Evolutionary conservation across 2,329 filamentous ascomycete genomes (phyloP), one percentile per base, ranked within the genome.

Genomic region (Aspergillus chevalieri): DNA sequence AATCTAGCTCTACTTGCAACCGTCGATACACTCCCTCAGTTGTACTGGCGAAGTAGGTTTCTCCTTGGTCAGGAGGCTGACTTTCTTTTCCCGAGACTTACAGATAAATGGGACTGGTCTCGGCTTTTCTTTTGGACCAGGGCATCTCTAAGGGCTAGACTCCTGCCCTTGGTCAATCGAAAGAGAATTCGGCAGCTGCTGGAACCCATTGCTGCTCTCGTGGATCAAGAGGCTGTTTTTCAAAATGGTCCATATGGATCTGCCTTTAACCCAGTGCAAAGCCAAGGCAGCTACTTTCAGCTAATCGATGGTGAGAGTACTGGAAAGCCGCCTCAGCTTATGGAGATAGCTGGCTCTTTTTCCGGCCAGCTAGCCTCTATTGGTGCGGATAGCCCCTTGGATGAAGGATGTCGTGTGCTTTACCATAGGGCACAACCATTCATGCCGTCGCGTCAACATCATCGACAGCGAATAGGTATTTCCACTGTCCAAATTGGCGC

Each of bases 31-130:
- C 51, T 55, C 2, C 52, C 56, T 8, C 52, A 47, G 36, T 50
- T 45, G 3, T 57, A 47, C 34, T 58, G 56, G 56, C 47, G 49
- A 19, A 46, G 26, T 22, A 48, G 50, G 21, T 55, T 58, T 38
- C 26, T 49, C 9, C 43, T 45, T 22, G 48, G 52, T 8, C 44
- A 52, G 24, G 50, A 50, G 19, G 38, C 43, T 14, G 54, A 51
- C 21, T 58, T 55, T 14, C 9, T 58, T 5, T 58, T 55, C 33
- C 47, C 50, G 2, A 43, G 24, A 9, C 34, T 47, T 5, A 36
- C 22, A 2, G 12, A 44, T 2, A 39, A 2, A 26, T 43, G 44
- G 9, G 19, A 57, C 28, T 57, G 55, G 57, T 47, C 6, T 41
- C 38, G 44, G 7, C 41, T 57, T 9, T 54, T 50, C 15, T 48